Evolutionary conservation across 2,329 filamentous ascomycete genomes (phyloP).

Genomic region (Tolypocladium ophioglossoides): DNA sequence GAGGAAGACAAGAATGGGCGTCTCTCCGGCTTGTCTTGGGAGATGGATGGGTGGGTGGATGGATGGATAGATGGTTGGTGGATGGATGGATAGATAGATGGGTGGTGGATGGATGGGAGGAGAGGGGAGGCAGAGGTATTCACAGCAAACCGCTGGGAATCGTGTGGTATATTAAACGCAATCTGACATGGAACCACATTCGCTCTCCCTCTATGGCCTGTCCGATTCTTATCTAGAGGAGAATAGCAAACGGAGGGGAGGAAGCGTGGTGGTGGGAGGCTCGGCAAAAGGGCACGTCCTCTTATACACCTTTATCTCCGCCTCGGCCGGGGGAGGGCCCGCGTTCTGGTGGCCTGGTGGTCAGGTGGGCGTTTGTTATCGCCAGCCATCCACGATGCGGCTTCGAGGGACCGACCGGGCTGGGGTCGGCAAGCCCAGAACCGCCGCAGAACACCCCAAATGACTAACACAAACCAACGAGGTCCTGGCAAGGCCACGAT

Average conservation of each 20-base stretch:
- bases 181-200: background rate
- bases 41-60: background rate
- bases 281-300: background rate
- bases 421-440: background rate
- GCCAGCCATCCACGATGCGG: background rate
- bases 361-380: background rate
- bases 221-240: background rate
- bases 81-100: background rate
- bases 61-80: background rate
- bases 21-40: background rate
- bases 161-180: background rate
- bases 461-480: background rate
- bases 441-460: background rate
- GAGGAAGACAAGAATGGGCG: conserved; percentile 1
- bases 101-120: background rate
- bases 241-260: background rate
- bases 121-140: background rate
- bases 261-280: background rate
- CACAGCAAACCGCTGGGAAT: conserved; percentile 2
- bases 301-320: background rate
- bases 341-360: background rate
- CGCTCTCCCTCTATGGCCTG: background rate
- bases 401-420: background rate
- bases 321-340: background rate
- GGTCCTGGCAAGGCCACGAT: no score